Conservation (phyloP, 2,329 filamentous ascomycete species). For the Ophiosphaerella korrae region DNA sequence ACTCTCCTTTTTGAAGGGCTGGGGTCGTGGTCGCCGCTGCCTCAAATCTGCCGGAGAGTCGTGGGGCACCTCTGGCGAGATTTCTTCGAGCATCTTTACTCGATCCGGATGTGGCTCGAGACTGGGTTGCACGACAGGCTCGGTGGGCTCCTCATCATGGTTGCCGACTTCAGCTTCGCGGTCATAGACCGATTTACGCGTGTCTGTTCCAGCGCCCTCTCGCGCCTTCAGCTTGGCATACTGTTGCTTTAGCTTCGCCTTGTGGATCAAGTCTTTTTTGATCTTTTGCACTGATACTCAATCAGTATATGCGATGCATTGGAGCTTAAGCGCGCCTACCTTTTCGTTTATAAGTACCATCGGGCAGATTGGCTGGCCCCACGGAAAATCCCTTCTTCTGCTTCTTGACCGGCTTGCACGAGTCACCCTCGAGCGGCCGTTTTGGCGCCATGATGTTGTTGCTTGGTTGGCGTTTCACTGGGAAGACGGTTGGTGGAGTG, state of each 20-base stretch:
- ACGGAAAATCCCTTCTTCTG: constrained; percentile 77
- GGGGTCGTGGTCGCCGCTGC: constrained; percentile 33
- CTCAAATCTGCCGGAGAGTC: constrained; percentile 20
- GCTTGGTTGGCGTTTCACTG: background rate
- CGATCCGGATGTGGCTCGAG: constrained; percentile 66
- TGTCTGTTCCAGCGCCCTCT: constrained; percentile 49
- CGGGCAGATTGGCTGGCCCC: constrained; percentile 87
- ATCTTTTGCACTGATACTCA: constrained; percentile 74
- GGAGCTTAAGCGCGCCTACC: constrained; percentile 47
- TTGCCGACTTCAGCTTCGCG: constrained; percentile 36
- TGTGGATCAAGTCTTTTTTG: constrained; percentile 85
- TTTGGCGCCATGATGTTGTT: constrained; percentile 62
- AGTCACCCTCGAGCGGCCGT: constrained; percentile 57
- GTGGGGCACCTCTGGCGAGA: constrained; percentile 24
- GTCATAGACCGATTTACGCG: constrained; percentile 43
- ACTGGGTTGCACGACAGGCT: constrained; percentile 38
- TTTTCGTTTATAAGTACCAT: constrained; percentile 86
- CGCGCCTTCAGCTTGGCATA: constrained; percentile 84
- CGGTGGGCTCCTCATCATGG: constrained; percentile 21
- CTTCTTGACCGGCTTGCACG: constrained; percentile 49
- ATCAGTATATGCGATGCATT: constrained; percentile 5
- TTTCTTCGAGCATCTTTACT: constrained; percentile 61
- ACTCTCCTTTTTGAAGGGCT: constrained; percentile 52
- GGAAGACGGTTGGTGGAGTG: constrained; percentile 5
- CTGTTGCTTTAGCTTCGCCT: constrained; percentile 89